Conservation (phyloP, 2,329 filamentous ascomycete genomes). For the Ophiosphaerella narmari region DNA sequence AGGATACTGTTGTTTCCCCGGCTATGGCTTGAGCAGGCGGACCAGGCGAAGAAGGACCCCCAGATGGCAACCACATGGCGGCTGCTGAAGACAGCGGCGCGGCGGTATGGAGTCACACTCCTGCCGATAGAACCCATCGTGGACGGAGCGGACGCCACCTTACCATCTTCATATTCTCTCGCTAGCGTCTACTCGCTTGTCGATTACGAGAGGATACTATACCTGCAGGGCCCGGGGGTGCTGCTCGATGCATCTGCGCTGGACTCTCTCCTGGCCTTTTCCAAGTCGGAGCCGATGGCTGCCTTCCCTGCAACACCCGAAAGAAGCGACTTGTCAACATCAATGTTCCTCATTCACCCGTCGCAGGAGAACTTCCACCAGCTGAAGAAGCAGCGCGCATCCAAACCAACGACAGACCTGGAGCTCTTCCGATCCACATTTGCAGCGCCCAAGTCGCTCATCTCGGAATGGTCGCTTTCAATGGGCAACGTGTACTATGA, state of each 20-base stretch:
- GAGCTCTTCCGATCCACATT: conserved; percentile 42
- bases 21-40: conserved; percentile 40
- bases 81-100: conserved; percentile 51
- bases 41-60: conserved; percentile 46
- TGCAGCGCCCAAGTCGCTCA: conserved; percentile 35
- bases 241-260: conserved; percentile 53
- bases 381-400: conserved; percentile 33
- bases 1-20: conserved; percentile 53
- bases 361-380: conserved; percentile 39
- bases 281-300: conserved; percentile 42
- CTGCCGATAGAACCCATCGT: conserved; percentile 49
- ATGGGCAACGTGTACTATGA: conserved; percentile 47
- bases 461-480: conserved; percentile 45
- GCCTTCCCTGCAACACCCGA: conserved; percentile 40
- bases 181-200: conserved; percentile 52
- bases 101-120: conserved; percentile 52
- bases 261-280: conserved; percentile 51
- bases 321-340: conserved; percentile 39
- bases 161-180: conserved; percentile 49
- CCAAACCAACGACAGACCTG: conserved; percentile 34
- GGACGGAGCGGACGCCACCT: conserved; percentile 37
- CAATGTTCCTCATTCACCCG: conserved; percentile 46
- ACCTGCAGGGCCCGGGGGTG: conserved; percentile 51
- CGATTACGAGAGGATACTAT: conserved; percentile 52
- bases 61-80: conserved; percentile 51